Evolutionary conservation across 1,284 basidiomycete genomes (phyloP).

Genomic region (Ustilago esculenta): DNA sequence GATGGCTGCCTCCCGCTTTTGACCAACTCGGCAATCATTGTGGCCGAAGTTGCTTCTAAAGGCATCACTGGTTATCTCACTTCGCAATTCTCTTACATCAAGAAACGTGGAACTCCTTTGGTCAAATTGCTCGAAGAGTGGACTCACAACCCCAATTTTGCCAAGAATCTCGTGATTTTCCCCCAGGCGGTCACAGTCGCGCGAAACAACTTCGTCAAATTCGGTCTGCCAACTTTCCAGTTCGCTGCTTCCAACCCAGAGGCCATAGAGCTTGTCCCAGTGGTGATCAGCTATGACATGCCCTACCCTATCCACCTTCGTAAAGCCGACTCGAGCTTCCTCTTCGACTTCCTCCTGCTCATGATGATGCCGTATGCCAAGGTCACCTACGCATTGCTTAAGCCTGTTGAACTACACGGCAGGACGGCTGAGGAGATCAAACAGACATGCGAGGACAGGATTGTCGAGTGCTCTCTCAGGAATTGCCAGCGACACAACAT

Average conservation of each 20-base stretch:
- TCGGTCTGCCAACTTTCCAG: conserved; percentile 18
- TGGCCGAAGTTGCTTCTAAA: conserved; percentile 9
- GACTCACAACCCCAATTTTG: conserved; percentile 9
- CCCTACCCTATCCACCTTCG: conserved; percentile 28
- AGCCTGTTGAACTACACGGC: conserved; percentile 14
- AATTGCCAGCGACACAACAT: conserved; percentile 24
- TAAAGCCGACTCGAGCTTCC: conserved; percentile 31
- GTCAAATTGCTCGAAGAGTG: conserved; percentile 20
- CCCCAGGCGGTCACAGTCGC: conserved; percentile 28
- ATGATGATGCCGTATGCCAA: conserved; percentile 33
- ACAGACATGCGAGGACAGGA: conserved; percentile 14
- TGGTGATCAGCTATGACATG: conserved; percentile 31
- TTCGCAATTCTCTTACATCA: conserved; percentile 15
- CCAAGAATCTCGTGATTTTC: conserved; percentile 30
- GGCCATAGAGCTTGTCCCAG: conserved; percentile 18
- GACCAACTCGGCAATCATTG: conserved; percentile 22
- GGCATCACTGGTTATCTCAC: conserved; percentile 21
- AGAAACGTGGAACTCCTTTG: conserved; percentile 10
- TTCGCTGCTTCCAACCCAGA: conserved; percentile 20
- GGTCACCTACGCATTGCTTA: conserved; percentile 23
- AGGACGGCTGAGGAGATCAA: conserved; percentile 23
- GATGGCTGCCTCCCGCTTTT: conserved; percentile 18
- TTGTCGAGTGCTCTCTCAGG: conserved; percentile 27
- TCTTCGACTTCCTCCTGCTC: conserved; percentile 26
- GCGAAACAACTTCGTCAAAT: conserved; percentile 30